Conservation (phyloP, 2,329 filamentous ascomycete species). For the Aspergillus phoenicis region DNA sequence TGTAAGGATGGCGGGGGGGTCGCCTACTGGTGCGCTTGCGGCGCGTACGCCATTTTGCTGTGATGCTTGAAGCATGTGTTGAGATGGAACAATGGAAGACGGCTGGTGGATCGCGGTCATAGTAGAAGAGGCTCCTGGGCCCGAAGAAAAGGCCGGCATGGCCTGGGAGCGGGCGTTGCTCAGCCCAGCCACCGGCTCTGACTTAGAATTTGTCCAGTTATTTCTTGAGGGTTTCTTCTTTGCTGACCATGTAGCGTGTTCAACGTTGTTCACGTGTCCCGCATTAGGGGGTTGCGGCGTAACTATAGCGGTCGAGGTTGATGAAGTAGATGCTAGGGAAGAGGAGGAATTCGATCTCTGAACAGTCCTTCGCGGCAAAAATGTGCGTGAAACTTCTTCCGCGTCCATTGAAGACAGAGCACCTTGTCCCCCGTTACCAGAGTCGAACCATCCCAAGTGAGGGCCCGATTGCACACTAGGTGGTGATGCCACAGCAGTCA, state of each 20-base stretch:
- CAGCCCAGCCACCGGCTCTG: slow-evolving; percentile 65
- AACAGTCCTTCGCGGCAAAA: slow-evolving; percentile 83
- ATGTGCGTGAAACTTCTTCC: slow-evolving; percentile 85
- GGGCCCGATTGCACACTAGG: slow-evolving; percentile 64
- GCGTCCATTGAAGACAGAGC: slow-evolving; percentile 71
- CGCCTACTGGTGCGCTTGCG: slow-evolving; percentile 49
- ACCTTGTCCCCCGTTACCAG: slow-evolving; percentile 60
- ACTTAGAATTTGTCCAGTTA: slow-evolving; percentile 67
- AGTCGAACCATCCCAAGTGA: slow-evolving; percentile 62
- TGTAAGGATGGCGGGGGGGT: slow-evolving; percentile 76
- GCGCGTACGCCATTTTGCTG: slow-evolving; percentile 61
- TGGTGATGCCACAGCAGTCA: slow-evolving; percentile 69
- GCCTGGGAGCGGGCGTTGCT: slow-evolving; percentile 64
- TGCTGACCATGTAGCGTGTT: slow-evolving; percentile 43
- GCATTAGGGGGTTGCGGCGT: slow-evolving; percentile 41
- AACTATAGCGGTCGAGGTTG: slow-evolving; percentile 52
- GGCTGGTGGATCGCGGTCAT: slow-evolving; percentile 67
- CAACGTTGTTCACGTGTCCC: slow-evolving; percentile 39
- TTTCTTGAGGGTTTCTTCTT: slow-evolving; percentile 55
- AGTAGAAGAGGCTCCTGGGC: slow-evolving; percentile 61
- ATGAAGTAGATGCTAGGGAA: slow-evolving; percentile 67
- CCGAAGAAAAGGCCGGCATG: slow-evolving; percentile 60
- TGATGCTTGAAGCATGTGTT: slow-evolving; percentile 66
- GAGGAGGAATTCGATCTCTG: slow-evolving; percentile 90
- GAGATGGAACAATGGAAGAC: slow-evolving; percentile 65